These are phyloP conservation scores for Fagus crenata DNA, from an alignment of 306 rosid genomes.

Conservation along the genomic window DNA sequence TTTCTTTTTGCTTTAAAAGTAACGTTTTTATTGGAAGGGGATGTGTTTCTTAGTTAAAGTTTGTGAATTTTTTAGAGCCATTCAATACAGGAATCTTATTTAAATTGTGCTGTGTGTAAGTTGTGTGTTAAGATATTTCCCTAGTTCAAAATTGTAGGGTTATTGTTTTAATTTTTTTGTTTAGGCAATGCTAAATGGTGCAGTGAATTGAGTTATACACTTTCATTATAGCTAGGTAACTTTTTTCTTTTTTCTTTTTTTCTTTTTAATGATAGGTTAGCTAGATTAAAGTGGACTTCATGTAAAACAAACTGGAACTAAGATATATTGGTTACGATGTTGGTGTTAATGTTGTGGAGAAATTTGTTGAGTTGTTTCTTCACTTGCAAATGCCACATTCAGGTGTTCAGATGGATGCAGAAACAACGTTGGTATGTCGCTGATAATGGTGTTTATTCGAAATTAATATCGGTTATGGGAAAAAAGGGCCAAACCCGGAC, in stretches of 20 bases:
- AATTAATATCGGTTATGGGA: constrained; percentile 85
- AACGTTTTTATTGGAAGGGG: background rate
- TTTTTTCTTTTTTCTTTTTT: no score
- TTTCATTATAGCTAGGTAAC: background rate
- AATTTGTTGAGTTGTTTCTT: constrained; percentile 20
- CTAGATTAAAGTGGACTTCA: background rate
- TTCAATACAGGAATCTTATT: background rate
- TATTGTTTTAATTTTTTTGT: background rate
- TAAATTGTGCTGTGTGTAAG: background rate
- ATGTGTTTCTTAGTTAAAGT: background rate
- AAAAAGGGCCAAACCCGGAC: constrained; percentile 85
- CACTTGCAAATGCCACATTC: constrained; percentile 38
- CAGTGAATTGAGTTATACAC: background rate
- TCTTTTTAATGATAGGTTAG: background rate
- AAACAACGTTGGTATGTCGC: constrained; percentile 90
- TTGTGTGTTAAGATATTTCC: background rate
- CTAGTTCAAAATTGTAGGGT: background rate
- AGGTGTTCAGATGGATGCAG: constrained; percentile 99
- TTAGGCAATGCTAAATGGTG: background rate
- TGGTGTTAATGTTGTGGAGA: background rate
- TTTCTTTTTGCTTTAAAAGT: background rate
- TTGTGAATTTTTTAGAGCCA: constrained; percentile 2
- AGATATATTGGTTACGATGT: constrained; percentile 3
- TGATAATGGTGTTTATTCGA: constrained; percentile 89
- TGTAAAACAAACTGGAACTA: background rate